These are phyloP conservation scores for Nakazawaea pomicola DNA, from an alignment of 805 yeast genomes.

Conservation along the genomic window DNA sequence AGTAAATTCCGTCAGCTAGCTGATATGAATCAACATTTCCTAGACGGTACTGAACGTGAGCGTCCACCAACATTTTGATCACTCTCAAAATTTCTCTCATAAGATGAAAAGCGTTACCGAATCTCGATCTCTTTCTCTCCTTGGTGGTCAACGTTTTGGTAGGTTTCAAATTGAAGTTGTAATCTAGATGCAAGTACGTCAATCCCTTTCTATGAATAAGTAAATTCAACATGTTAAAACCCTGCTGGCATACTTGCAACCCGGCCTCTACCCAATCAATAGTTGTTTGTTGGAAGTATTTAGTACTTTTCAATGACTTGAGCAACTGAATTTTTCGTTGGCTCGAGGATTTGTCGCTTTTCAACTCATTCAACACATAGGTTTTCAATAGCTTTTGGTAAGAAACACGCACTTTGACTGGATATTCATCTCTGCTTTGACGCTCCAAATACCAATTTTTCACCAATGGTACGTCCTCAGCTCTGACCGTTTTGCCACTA, in stretches of 20 bases:
- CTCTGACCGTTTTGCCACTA: slow-evolving; percentile 67
- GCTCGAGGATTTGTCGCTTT: slow-evolving; percentile 36
- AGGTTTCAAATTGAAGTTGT: slow-evolving; percentile 93
- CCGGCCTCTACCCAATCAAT: slow-evolving; percentile 99
- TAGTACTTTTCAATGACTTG: slow-evolving; percentile 66
- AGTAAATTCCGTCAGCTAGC: slow-evolving; percentile 90
- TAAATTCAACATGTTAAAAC: slow-evolving; percentile 87
- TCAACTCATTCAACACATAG: slow-evolving; percentile 67
- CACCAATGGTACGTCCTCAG: slow-evolving; percentile 83
- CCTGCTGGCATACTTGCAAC: slow-evolving; percentile 87
- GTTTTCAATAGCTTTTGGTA: slow-evolving; percentile 85
- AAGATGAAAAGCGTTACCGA: slow-evolving; percentile 93
- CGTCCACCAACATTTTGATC: slow-evolving; percentile 84
- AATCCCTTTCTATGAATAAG: slow-evolving; percentile 87
- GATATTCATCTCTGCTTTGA: slow-evolving; percentile 51
- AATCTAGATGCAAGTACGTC: slow-evolving; percentile 89
- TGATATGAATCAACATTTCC: slow-evolving; percentile 93
- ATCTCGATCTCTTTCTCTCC: slow-evolving; percentile 91
- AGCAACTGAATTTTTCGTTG: slow-evolving; percentile 55
- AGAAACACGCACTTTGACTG: slow-evolving; percentile 78
- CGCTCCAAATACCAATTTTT: slow-evolving; percentile 79
- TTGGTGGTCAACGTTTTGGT: slow-evolving; percentile 94
- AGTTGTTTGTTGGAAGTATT: slow-evolving; percentile 84
- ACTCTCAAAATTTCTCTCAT: slow-evolving; percentile 84
- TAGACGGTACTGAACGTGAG: slow-evolving; percentile 85